Evolutionary conservation across 139 green algal genomes (phyloP).

Genomic region (Picochlorum sp.): DNA sequence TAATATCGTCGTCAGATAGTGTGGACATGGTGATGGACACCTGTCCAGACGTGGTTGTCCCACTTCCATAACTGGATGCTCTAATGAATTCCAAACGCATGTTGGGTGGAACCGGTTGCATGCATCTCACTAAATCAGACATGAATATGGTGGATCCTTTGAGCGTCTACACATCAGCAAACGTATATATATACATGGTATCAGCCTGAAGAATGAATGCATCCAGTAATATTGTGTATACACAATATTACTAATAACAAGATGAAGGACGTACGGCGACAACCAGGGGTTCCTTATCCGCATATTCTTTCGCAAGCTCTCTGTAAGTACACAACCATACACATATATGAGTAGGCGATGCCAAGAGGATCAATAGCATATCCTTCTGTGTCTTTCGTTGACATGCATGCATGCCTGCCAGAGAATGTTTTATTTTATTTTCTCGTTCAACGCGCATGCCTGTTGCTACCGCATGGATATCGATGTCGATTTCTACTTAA

Average conservation of each 20-base stretch:
- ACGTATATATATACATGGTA: too few species aligned
- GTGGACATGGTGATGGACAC: slow-evolving; percentile 22
- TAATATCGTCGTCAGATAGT: slow-evolving; percentile 10
- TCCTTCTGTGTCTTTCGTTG: too few species aligned
- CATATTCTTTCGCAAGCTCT: slow-evolving; percentile 35
- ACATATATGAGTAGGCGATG: neutral
- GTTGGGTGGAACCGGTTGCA: slow-evolving; percentile 32
- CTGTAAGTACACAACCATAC: slow-evolving; percentile 4
- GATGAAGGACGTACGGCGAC: slow-evolving; percentile 10
- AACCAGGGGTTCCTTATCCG: slow-evolving; percentile 31
- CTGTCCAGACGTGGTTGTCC: slow-evolving; percentile 18
- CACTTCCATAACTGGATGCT: slow-evolving; percentile 31
- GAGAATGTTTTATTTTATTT: slow-evolving; percentile 13
- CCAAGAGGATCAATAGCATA: too few species aligned
- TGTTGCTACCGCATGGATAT: too few species aligned
- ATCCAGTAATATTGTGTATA: too few species aligned
- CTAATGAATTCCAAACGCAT: slow-evolving; percentile 49
- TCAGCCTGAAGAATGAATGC: too few species aligned
- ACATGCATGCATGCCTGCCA: too few species aligned
- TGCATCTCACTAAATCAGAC: slow-evolving; percentile 42
- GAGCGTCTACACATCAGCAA: slow-evolving; percentile 21
- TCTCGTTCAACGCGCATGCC: too few species aligned
- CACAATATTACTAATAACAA: too few species aligned
- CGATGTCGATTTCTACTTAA: too few species aligned
- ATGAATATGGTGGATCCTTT: slow-evolving; percentile 55